Evolutionary conservation across 179 eudicot genomes (phyloP).

Genomic region (Beta corolliflora): DNA sequence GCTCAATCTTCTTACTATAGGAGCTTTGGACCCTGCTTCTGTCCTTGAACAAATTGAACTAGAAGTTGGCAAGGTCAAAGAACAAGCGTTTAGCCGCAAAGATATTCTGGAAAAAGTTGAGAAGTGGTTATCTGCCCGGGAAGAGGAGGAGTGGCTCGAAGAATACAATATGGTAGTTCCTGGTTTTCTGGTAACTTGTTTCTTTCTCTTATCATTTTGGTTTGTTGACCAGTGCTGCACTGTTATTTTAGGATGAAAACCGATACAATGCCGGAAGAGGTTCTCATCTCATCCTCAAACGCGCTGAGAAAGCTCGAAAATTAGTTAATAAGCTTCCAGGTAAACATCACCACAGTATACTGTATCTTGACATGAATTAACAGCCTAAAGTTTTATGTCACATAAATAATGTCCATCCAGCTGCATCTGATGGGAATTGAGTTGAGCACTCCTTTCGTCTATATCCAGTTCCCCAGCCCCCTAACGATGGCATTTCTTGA

Average conservation of each 20-base stretch:
- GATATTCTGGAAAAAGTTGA: constrained; percentile 89
- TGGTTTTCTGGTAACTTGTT: background rate
- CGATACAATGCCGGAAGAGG: constrained; percentile 93
- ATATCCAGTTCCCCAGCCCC: background rate
- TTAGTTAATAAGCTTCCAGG: constrained; percentile 88
- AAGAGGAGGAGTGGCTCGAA: constrained; percentile 97
- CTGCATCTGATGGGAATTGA: background rate
- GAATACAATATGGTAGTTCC: constrained; percentile 71
- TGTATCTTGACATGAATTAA: constrained; percentile 1
- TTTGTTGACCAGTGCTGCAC: constrained; percentile 17
- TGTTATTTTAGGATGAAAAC: constrained; percentile 72
- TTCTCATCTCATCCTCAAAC: constrained; percentile 85
- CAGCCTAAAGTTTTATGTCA: background rate
- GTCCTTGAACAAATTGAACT: constrained; percentile 83
- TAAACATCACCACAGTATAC: constrained; percentile 22
- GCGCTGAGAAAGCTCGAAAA: constrained; percentile 96
- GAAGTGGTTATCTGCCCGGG: constrained; percentile 92
- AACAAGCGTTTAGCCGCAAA: constrained; percentile 88
- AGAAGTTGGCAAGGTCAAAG: constrained; percentile 71
- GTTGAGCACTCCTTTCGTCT: background rate
- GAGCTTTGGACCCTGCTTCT: constrained; percentile 71
- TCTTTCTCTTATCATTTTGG: constrained; percentile 2
- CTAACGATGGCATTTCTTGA: background rate
- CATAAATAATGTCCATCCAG: background rate
- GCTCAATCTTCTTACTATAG: constrained; percentile 36